Conservation (phyloP, 2,329 filamentous ascomycete genomes). For the Trichoderma aggressivum region DNA sequence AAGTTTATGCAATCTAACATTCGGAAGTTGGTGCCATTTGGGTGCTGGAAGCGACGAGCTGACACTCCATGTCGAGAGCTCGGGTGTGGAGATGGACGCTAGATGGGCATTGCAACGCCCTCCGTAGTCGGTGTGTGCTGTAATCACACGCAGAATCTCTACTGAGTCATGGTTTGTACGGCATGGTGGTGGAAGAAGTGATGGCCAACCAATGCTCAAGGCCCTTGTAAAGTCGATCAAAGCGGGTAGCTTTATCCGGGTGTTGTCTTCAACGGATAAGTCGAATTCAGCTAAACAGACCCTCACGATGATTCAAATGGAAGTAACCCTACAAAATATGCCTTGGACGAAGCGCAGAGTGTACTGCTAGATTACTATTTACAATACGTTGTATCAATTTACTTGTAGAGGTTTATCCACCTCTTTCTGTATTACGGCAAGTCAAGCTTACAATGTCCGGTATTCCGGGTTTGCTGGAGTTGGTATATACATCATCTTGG, state of each 20-base stretch:
- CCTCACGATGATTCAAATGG: neutral
- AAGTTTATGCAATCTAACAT: neutral
- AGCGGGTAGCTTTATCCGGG: neutral
- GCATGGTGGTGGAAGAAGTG: neutral
- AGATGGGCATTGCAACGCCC: neutral
- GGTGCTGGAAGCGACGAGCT: neutral
- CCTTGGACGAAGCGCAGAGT: neutral
- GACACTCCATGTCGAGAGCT: neutral
- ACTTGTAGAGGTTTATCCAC: neutral
- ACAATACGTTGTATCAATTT: neutral
- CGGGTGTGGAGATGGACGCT: neutral
- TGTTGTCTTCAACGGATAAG: neutral
- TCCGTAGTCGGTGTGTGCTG: slow-evolving; percentile 1
- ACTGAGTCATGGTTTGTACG: neutral
- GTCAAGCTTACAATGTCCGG: neutral
- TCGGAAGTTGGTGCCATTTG: neutral
- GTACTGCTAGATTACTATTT: neutral
- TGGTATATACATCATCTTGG: neutral
- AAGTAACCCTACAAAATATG: neutral
- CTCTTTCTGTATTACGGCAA: neutral
- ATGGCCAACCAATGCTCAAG: neutral
- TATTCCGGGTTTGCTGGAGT: neutral
- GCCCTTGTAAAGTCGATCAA: neutral
- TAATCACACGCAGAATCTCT: neutral
- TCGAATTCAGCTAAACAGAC: neutral